Conservation (phyloP, 441 rosid genomes). For the Erodium texanum region DNA sequence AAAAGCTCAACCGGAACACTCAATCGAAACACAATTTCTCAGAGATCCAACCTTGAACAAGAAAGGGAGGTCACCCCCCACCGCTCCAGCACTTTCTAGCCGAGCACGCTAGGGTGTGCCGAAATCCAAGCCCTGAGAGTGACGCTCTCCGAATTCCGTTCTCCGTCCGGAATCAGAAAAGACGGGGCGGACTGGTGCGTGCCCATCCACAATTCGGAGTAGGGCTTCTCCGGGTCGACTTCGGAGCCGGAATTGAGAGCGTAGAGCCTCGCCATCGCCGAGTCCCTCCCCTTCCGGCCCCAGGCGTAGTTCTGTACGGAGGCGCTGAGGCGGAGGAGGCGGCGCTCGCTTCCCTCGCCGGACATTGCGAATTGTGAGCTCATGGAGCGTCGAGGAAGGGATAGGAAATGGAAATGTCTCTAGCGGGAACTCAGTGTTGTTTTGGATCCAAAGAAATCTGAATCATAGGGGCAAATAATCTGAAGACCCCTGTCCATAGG, state of each 20-base stretch:
- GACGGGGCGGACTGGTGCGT: conserved; percentile 74
- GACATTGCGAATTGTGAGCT: neutral
- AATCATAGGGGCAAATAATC: too few species aligned
- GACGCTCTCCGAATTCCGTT: neutral
- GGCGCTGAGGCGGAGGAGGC: conserved; percentile 27
- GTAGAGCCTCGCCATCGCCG: conserved; percentile 42
- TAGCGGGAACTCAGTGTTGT: too few species aligned
- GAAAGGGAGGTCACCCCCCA: conserved; percentile 84
- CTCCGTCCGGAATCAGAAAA: conserved; percentile 24
- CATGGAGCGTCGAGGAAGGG: neutral
- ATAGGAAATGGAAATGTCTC: too few species aligned
- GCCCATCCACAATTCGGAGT: conserved; percentile 82
- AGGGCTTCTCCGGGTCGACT: conserved; percentile 35
- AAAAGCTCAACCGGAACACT: neutral
- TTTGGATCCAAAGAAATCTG: too few species aligned
- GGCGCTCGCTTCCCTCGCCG: neutral
- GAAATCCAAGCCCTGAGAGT: conserved; percentile 56
- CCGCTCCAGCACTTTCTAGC: conserved; percentile 45
- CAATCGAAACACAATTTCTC: neutral
- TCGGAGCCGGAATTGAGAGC: conserved; percentile 45
- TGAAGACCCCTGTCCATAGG: too few species aligned
- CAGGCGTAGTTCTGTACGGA: conserved; percentile 62
- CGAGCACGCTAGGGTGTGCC: conserved; percentile 48
- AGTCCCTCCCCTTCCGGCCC: conserved; percentile 57
- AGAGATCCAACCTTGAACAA: conserved; percentile 49